Evolutionary conservation across 441 rosid species (phyloP), one percentile per base, ranked within the genome.

Genomic region (Kokia cookei): DNA sequence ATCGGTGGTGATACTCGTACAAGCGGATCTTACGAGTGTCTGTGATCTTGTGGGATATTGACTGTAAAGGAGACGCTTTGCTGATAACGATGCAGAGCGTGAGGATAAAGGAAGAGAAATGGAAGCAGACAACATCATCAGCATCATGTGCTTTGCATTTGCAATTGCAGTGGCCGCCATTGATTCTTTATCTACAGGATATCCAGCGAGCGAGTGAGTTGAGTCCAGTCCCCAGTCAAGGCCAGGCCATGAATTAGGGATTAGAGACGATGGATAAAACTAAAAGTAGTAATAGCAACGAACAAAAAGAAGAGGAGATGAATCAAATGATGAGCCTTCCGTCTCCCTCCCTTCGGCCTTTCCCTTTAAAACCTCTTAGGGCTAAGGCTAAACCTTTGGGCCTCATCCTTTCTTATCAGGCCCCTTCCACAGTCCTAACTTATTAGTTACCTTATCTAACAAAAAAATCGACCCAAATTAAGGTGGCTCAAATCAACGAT

Each of bases 161-260:
- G 57, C 71, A 37, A n/a, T 63, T 37, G 57, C 55, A 19, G 15
- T 63, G 42, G 61, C 72, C 62, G 50, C 62, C 72, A 69, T 69
- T 17, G 61, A 35, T 35, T 53, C 10, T 47, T 27, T 47, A 13
- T 65, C 57, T 66, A 24, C 57, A 42, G 12, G 35, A 43, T 65
- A 65, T 43, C 53, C 37, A 59, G 35, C 37, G 40, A 59, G 64
- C 2, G 64, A 61, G 5, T n/a, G 7, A 32, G 24, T 35, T 15
- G 22, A 32, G 65, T 61, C 65, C 12, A 61, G 24, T 8, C 65
- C 43, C 48, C 48, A 45, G 48, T 45, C 48, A 45, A 45, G 48
- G 48, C 48, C 48, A 45, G n/a, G 37, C 14, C 29, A 59, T 15
- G 64, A 40, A 59, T 59, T 59, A 27, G 64, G 22, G 65, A 61